These are phyloP conservation scores for Sporothrix brunneoviolacea DNA, from an alignment of 2,329 filamentous ascomycete genomes.

Conservation along the genomic window DNA sequence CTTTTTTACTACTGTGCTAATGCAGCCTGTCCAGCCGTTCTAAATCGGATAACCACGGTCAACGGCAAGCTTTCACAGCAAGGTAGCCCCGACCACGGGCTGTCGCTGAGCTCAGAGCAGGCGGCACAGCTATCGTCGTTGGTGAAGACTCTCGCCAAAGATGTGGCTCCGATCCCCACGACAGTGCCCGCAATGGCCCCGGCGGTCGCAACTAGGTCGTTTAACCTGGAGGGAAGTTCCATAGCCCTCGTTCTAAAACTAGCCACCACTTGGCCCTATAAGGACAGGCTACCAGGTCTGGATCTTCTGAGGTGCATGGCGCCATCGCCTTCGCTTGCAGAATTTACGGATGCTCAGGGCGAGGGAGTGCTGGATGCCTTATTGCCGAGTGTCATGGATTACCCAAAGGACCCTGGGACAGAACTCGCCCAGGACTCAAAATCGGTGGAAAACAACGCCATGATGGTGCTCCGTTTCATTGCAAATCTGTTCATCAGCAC, in stretches of 20 bases:
- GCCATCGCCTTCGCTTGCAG: constrained; percentile 59
- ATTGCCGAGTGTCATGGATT: constrained; percentile 25
- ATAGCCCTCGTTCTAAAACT: constrained; percentile 64
- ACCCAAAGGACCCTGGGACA: constrained; percentile 27
- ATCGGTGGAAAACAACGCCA: constrained; percentile 70
- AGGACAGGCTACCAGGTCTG: constrained; percentile 73
- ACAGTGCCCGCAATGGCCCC: constrained; percentile 35
- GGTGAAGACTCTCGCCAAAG: constrained; percentile 53
- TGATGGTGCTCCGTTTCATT: constrained; percentile 77
- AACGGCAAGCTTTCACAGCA: constrained; percentile 8
- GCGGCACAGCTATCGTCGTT: constrained; percentile 51
- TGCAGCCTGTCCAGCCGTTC: constrained; percentile 4
- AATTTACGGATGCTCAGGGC: constrained; percentile 45
- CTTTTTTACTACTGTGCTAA: constrained; percentile 24
- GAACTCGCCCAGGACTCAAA: constrained; percentile 43
- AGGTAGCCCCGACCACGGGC: constrained; percentile 30
- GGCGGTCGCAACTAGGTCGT: background rate
- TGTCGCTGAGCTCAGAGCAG: constrained; percentile 65
- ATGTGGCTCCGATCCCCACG: constrained; percentile 7
- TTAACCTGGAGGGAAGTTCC: constrained; percentile 31
- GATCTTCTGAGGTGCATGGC: constrained; percentile 83
- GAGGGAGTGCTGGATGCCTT: constrained; percentile 54
- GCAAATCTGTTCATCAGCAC: constrained; percentile 76
- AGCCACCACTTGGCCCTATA: constrained; percentile 70
- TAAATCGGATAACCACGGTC: constrained; percentile 16